phyloP scores from a whole-genome alignment of 768 basidiomycete species.

The Ramaria sp. region DNA sequence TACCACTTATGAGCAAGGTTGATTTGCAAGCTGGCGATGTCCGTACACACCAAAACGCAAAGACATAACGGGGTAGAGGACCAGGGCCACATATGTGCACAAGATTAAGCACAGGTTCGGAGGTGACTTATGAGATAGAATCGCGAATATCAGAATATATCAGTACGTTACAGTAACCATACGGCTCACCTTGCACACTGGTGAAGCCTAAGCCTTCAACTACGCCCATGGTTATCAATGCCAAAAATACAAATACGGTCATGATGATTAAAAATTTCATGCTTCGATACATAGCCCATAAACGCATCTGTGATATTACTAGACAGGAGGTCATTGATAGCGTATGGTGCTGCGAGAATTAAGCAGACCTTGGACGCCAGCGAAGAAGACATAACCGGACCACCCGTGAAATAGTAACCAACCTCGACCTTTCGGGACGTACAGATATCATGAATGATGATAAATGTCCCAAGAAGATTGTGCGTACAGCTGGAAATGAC shows the following conservation, averaged over 20 bases:
- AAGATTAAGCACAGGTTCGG: not conserved
- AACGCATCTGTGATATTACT: constrained; percentile 8
- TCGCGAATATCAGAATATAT: no score
- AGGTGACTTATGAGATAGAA: not conserved
- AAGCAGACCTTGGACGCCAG: constrained; percentile 5
- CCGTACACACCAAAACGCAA: constrained; percentile 2
- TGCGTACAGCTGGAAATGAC: not conserved
- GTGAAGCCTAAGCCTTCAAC: not conserved
- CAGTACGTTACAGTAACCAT: not conserved
- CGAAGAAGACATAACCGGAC: constrained; percentile 6
- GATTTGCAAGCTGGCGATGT: not conserved
- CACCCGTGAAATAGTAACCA: constrained; percentile 8
- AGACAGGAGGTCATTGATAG: not conserved
- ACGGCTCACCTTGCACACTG: not conserved
- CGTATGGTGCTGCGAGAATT: not conserved
- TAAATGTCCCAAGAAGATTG: not conserved
- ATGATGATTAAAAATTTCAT: not conserved
- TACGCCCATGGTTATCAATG: constrained; percentile 1
- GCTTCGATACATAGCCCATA: constrained; percentile 8
- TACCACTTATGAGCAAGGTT: not conserved
- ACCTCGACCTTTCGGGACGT: not conserved
- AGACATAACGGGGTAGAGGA: not conserved
- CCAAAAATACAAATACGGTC: not conserved
- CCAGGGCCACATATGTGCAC: constrained; percentile 6
- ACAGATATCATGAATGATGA: not conserved